These are phyloP conservation scores for Eimeria tenella DNA, from an alignment of 169 alveolate species.

Conservation along the genomic window DNA sequence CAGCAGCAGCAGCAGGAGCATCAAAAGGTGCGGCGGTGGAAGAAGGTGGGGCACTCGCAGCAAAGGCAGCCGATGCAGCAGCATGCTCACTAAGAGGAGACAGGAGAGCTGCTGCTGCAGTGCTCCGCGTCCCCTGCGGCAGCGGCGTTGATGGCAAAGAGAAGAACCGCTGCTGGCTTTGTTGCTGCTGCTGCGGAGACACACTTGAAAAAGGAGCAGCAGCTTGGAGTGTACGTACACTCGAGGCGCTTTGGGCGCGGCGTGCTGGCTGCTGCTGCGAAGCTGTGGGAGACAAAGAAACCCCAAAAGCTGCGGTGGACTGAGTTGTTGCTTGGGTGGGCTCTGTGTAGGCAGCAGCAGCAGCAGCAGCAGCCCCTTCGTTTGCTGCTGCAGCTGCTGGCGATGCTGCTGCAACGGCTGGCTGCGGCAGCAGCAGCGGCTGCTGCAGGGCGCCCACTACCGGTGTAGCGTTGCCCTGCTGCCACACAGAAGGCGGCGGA, in stretches of 20 bases:
- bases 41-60: background rate
- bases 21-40: constrained; percentile 23
- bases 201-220: background rate
- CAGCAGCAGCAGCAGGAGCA: constrained; percentile 6
- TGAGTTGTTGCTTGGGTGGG: constrained; percentile 22
- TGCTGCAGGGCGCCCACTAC: background rate
- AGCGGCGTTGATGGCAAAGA: too few species aligned
- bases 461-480: background rate
- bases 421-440: constrained; percentile 51
- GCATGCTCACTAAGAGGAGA: background rate
- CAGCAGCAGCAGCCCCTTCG: background rate
- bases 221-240: constrained; percentile 13
- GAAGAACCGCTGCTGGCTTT: background rate
- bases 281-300: background rate
- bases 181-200: constrained; percentile 12
- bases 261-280: constrained; percentile 32
- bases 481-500: background rate
- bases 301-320: constrained; percentile 56
- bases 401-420: background rate
- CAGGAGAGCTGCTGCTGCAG: background rate
- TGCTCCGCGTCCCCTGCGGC: background rate
- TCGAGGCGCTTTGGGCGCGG: background rate
- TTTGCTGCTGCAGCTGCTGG: background rate
- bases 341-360: constrained; percentile 22
- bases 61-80: background rate